Conservation (phyloP, 179 eudicot species). For the Sideroxylon spinosum region DNA sequence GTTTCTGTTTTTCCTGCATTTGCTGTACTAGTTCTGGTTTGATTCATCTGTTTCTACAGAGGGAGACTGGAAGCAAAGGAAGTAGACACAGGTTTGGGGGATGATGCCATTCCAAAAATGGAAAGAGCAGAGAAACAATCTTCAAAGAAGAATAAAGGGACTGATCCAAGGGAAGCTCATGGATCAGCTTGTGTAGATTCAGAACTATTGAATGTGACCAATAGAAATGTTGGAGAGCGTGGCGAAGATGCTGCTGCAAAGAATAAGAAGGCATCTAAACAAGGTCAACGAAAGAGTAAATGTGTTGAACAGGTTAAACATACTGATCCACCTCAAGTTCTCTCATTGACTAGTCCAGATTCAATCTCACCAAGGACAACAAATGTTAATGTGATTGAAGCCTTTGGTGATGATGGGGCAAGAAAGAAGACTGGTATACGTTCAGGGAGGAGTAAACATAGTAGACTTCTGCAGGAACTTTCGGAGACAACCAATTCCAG, state of each 20-base stretch:
- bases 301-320: slow-evolving; percentile 7
- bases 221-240: slow-evolving; percentile 7
- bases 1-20: slow-evolving; percentile 8
- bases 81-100: slow-evolving; percentile 13
- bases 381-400: not conserved
- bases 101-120: slow-evolving; percentile 13
- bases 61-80: slow-evolving; percentile 19
- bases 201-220: slow-evolving; percentile 7
- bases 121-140: not conserved
- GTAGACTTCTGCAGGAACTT: slow-evolving; percentile 15
- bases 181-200: slow-evolving; percentile 19
- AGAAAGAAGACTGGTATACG: not conserved
- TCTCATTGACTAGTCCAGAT: not conserved
- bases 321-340: slow-evolving; percentile 2
- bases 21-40: not conserved
- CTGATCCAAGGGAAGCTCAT: slow-evolving; percentile 16
- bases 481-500: slow-evolving; percentile 2
- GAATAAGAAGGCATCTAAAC: slow-evolving; percentile 4
- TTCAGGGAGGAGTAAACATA: slow-evolving; percentile 13
- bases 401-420: slow-evolving; percentile 7
- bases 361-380: not conserved
- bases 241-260: not conserved
- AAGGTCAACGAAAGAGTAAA: slow-evolving; percentile 8
- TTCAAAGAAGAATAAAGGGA: slow-evolving; percentile 14
- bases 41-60: slow-evolving; percentile 19